Base-by-base conservation (phyloP, 208 protist species). In the Trypanosoma scelopori region DNA sequence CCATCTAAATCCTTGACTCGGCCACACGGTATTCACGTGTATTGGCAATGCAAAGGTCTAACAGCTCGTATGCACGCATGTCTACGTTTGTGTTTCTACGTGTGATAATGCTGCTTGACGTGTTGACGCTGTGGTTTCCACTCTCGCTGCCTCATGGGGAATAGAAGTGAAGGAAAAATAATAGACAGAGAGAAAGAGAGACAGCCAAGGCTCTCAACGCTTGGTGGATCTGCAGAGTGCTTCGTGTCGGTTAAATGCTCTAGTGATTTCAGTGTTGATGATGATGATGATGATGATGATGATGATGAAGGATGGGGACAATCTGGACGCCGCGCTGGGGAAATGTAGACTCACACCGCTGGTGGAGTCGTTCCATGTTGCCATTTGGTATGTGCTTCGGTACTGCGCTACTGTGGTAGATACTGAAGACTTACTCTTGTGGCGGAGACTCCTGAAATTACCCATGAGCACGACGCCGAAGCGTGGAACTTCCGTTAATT, bases 351-450 rank as follows among this genome's bases (percentile, higher is more conserved):
- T 46, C 7, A 69, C 65, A 25, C 56, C 56, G 2, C n/a, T 71
- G 28, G 13, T 72, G 50, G 76, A 78, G 35, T 62, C 79, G 0
- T 91, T 91, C 53, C 82, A 92, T 35, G 60, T 71, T 4, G 76
- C 69, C 15, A 43, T 78, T 20, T 87, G 82, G 82, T 82, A 79
- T 49, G 69, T 85, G 11, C 66, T 86, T 23, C 77, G 71, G 12
- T 78, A 82, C 39, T 78, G 65, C 20, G 71, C 72, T 20, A 32
- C 35, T 13, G 71, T 69, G 1, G 43, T 92, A 30, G 62, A 71
- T 42, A 45, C 61, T 4, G 47, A 55, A 3, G 78, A 81, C 25
- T 56, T 87, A 11, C 69, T 71, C 58, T 61, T 68, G 28, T 78
- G 61, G 65, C 72, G 81, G 0, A 39, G 23, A 48, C 30, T 79